These are phyloP conservation scores for Rhizopogon vulgaris DNA, from an alignment of 768 basidiomycete species.

Conservation along the genomic window DNA sequence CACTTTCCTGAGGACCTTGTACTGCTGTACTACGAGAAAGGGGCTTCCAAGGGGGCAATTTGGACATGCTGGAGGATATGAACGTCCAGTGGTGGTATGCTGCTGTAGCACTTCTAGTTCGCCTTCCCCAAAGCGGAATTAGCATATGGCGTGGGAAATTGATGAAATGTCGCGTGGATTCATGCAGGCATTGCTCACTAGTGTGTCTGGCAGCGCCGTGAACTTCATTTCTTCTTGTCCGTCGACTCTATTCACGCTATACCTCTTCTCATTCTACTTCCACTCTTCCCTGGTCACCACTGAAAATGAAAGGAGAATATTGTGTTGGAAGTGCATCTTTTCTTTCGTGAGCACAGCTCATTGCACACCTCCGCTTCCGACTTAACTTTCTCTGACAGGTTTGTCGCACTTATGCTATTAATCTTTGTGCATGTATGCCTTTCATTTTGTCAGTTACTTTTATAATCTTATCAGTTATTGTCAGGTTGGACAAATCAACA, in stretches of 20 bases:
- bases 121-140: no score
- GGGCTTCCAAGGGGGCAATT: constrained; percentile 17
- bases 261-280: constrained; percentile 8
- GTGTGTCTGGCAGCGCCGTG: constrained; percentile 8
- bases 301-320: constrained; percentile 64
- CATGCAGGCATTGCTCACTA: constrained; percentile 2
- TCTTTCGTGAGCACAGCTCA: constrained; percentile 50
- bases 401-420: constrained; percentile 46
- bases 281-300: constrained; percentile 2
- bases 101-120: no score
- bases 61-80: constrained; percentile 15
- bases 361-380: constrained; percentile 5
- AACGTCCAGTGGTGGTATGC: neutral
- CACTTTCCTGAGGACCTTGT: constrained; percentile 20
- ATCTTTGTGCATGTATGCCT: constrained; percentile 75
- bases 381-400: constrained; percentile 9
- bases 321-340: constrained; percentile 69
- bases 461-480: constrained; percentile 16
- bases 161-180: constrained; percentile 11
- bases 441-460: constrained; percentile 9
- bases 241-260: constrained; percentile 5
- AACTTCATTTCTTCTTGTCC: constrained; percentile 13
- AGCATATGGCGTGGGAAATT: constrained; percentile 3
- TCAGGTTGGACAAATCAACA: constrained; percentile 80
- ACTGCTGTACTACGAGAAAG: constrained; percentile 12